Percentiles rank a stretch among this genome's conserved stretches.
These are phyloP conservation scores for Termitomyces sp. DNA, from an alignment of 768 basidiomycete species.

Conservation along the genomic window DNA sequence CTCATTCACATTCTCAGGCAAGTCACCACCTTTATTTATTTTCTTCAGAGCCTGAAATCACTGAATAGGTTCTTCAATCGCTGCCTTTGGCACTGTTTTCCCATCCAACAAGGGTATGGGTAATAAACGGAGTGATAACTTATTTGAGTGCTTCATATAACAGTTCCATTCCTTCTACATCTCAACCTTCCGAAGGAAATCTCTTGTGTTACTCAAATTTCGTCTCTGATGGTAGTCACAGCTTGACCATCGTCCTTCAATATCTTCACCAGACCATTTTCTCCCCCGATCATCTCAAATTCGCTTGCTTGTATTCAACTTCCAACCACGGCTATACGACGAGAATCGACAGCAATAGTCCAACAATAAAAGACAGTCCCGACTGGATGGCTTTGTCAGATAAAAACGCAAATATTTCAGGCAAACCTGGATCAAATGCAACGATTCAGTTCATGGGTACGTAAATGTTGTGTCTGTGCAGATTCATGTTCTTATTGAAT, in stretches of 20 bases:
- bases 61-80: neutral
- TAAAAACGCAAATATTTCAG: neutral
- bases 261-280: neutral
- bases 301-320: neutral
- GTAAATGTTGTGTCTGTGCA: neutral
- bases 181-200: neutral
- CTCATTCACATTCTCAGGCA: neutral
- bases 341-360: neutral
- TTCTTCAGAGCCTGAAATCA: neutral
- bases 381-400: neutral
- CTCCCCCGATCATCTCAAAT: constrained; percentile 1
- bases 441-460: constrained; percentile 6
- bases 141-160: neutral
- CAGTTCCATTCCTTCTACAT: neutral
- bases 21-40: neutral
- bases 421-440: neutral
- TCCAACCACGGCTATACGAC: neutral
- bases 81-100: neutral
- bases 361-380: neutral
- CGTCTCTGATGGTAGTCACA: neutral
- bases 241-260: neutral
- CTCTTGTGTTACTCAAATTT: neutral
- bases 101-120: neutral
- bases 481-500: neutral
- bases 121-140: neutral